Conservation (phyloP, 768 basidiomycete genomes). For the Suillus subalutaceus region DNA sequence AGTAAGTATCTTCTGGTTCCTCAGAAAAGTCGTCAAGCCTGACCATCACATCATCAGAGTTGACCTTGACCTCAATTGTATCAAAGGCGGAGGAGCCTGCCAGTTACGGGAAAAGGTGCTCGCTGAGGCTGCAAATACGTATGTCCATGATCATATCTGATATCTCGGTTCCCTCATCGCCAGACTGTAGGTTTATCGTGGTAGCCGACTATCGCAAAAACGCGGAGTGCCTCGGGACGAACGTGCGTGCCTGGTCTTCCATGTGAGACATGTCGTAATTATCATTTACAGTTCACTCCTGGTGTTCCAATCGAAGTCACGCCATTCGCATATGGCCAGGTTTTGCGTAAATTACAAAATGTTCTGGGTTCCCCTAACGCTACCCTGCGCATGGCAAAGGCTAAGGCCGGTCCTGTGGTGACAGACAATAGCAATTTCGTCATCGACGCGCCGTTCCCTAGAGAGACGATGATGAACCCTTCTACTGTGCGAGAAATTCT, state of each 20-base stretch:
- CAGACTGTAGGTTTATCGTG: slow-evolving; percentile 68
- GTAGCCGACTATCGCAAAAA: slow-evolving; percentile 98
- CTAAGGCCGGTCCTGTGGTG: slow-evolving; percentile 94
- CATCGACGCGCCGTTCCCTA: slow-evolving; percentile 92
- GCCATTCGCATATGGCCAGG: slow-evolving; percentile 92
- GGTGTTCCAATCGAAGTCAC: slow-evolving; percentile 97
- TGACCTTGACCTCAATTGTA: slow-evolving; percentile 83
- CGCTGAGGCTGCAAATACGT: slow-evolving; percentile 93
- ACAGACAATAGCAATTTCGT: slow-evolving; percentile 97
- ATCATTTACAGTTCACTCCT: slow-evolving; percentile 62
- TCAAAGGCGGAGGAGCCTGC: slow-evolving; percentile 97
- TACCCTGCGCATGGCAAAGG: slow-evolving; percentile 89
- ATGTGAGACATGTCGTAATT: slow-evolving; percentile 3
- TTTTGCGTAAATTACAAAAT: slow-evolving; percentile 70
- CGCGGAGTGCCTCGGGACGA: slow-evolving; percentile 75
- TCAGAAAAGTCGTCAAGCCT: not conserved
- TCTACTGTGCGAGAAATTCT: slow-evolving; percentile 46
- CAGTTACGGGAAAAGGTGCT: slow-evolving; percentile 97
- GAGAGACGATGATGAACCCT: slow-evolving; percentile 68
- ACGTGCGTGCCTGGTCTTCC: slow-evolving; percentile 52
- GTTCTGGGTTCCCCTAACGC: slow-evolving; percentile 68
- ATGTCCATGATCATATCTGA: slow-evolving; percentile 18
- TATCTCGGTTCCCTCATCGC: slow-evolving; percentile 1
- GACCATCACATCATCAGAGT: slow-evolving; percentile 53
- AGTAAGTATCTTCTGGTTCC: slow-evolving; percentile 52